These are phyloP conservation scores for Colletotrichum lindemuthianum DNA, from an alignment of 2,329 filamentous ascomycete genomes.

Conservation along the genomic window DNA sequence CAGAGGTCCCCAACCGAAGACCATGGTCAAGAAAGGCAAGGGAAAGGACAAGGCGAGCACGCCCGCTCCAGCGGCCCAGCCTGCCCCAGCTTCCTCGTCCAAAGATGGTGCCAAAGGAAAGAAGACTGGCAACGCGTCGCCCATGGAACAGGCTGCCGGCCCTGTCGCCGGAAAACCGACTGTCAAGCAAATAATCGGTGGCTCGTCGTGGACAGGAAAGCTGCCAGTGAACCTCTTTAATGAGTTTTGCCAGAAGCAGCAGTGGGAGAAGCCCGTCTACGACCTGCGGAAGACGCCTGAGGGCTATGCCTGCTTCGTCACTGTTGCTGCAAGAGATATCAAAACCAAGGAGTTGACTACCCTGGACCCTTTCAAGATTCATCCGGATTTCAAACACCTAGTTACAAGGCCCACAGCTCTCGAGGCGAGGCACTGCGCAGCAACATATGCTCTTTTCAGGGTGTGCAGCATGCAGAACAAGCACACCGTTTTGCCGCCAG, in stretches of 20 bases:
- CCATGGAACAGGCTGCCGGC: constrained; percentile 45
- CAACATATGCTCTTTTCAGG: constrained; percentile 89
- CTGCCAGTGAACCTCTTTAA: constrained; percentile 92
- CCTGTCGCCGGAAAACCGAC: constrained; percentile 62
- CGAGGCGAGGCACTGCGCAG: constrained; percentile 93
- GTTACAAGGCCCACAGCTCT: constrained; percentile 81
- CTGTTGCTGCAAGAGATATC: constrained; percentile 76
- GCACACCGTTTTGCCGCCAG: constrained; percentile 91
- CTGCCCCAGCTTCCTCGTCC: constrained; percentile 41
- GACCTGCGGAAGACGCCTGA: constrained; percentile 79
- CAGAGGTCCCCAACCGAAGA: constrained; percentile 1
- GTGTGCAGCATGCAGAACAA: constrained; percentile 97
- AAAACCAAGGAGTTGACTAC: constrained; percentile 84
- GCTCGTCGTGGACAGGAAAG: constrained; percentile 97
- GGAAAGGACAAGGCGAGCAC: constrained; percentile 58
- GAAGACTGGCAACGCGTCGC: constrained; percentile 43
- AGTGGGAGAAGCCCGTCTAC: constrained; percentile 95
- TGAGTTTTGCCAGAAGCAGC: constrained; percentile 95
- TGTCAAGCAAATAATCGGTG: constrained; percentile 86
- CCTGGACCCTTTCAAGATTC: constrained; percentile 85
- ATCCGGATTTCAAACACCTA: constrained; percentile 78
- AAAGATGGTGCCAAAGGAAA: constrained; percentile 67
- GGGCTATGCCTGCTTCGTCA: constrained; percentile 83
- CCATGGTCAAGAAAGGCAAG: constrained; percentile 36
- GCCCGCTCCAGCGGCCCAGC: constrained; percentile 45